A percentile compares a stretch with the other conserved stretches of the same genome.
Conservation (phyloP, 225 moss, liverwort and hornwort species). For the Takakia lepidozioides region DNA sequence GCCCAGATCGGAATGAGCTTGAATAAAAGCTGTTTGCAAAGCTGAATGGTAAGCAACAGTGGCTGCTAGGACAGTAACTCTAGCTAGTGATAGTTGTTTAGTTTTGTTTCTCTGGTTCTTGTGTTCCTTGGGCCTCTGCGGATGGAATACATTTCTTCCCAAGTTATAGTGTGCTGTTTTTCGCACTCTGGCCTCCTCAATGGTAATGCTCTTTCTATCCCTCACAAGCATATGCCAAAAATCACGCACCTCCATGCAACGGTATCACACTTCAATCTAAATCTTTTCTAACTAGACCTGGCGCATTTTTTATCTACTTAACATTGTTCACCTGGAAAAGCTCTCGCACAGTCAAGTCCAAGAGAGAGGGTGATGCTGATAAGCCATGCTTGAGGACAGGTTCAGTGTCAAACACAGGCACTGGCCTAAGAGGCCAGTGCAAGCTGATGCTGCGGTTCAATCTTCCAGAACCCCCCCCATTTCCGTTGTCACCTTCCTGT, state of each 20-base stretch:
- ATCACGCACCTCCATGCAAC: no score
- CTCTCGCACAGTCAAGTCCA: slow-evolving; percentile 60
- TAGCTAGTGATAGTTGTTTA: not conserved
- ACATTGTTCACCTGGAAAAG: slow-evolving; percentile 80
- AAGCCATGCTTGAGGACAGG: slow-evolving; percentile 15
- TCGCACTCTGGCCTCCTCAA: no score
- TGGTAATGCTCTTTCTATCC: no score
- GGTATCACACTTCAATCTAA: no score
- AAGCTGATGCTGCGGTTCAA: slow-evolving; percentile 74
- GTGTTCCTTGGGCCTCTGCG: not conserved
- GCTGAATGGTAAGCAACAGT: no score
- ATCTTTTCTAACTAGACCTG: not conserved
- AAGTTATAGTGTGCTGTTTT: no score
- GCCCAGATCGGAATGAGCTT: no score
- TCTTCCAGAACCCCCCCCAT: slow-evolving; percentile 41
- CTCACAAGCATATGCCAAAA: no score
- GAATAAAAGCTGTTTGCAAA: no score
- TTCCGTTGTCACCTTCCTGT: slow-evolving; percentile 37
- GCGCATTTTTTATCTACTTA: no score
- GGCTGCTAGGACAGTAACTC: no score
- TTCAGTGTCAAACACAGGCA: slow-evolving; percentile 16
- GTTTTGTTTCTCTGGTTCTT: not conserved
- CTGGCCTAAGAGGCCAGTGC: slow-evolving; percentile 73
- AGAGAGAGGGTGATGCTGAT: slow-evolving; percentile 26
- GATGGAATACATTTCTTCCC: not conserved